Evolutionary conservation across 768 basidiomycete genomes (phyloP).

Genomic region (Grammothele lineata): DNA sequence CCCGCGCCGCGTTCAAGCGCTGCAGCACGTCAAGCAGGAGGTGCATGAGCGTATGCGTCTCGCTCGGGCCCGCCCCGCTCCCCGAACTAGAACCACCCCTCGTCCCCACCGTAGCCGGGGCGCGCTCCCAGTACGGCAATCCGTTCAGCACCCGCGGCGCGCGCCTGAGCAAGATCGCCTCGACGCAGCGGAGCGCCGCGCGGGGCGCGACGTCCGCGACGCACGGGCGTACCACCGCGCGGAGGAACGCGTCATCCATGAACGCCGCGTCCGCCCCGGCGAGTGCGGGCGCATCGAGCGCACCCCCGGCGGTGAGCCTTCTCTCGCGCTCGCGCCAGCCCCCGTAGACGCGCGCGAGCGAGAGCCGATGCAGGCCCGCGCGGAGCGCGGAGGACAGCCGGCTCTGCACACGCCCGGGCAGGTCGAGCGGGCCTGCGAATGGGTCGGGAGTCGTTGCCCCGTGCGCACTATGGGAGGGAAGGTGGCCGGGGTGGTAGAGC

Average conservation of each 20-base stretch:
- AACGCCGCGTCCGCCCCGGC: conserved; percentile 11
- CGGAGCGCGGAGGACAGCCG: neutral
- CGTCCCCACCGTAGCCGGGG: neutral
- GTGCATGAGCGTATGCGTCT: conserved; percentile 7
- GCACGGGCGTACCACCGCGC: conserved; percentile 12
- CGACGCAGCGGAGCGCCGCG: conserved; percentile 11
- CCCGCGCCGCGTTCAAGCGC: conserved; percentile 1
- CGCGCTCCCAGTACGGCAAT: conserved; percentile 11
- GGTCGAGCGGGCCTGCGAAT: conserved; percentile 5
- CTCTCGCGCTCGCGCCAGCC: conserved; percentile 15
- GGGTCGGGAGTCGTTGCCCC: neutral
- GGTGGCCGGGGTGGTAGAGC: neutral
- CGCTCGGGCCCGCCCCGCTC: neutral
- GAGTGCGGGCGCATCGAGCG: conserved; percentile 8
- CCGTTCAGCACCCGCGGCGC: conserved; percentile 11
- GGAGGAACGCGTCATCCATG: conserved; percentile 16
- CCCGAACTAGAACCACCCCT: neutral
- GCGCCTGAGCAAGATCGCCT: conserved; percentile 8
- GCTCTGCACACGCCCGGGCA: neutral
- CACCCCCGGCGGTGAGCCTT: neutral
- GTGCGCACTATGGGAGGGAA: neutral
- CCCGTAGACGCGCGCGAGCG: conserved; percentile 1
- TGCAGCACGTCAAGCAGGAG: conserved; percentile 12
- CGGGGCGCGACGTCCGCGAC: conserved; percentile 11
- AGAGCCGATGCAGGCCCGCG: conserved; percentile 1